Base-by-base conservation (phyloP, 257 asterid species). In the Nicotiana tabacum region DNA sequence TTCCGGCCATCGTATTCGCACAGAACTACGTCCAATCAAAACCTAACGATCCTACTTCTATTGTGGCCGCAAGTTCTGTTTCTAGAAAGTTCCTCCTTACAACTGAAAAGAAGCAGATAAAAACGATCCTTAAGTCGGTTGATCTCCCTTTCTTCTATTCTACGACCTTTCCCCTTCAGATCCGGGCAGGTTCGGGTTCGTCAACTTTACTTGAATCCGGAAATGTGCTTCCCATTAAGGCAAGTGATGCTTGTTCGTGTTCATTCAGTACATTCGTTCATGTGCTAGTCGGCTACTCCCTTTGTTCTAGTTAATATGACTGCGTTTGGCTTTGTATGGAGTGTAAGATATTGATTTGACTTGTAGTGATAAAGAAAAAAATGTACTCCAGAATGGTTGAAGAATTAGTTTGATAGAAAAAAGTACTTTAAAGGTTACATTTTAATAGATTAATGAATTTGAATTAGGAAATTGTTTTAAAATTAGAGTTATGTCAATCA, bases 111-210 rank as follows among this genome's bases (percentile, higher is more conserved):
- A 94, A 88, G 90, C 99, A 94, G 92, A 92, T 96, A 85, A 90
- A 92, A 86, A 85, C 97, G 17, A 92, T 95, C 32, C 90, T 96
- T 58, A 87, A 94, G 51, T 80, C 92, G 68, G 87, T 94, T 58
- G 76, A 93, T 78, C 89, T 85, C 16, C 96, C 97, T 1, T 92
- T 89, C 80, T 92, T 96, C 86, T 96, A 89, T 84, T 92, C 97
- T 48, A 91, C 98, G 3, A 89, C 98, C 12, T 96, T 93, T 67
- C 98, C 97, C 43, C 91, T 94, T 37, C 98, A 96, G 94, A 90
- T 96, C 74, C 90, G 97, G 46, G 97, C 97, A 13, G 98, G 98
- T n/a, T 87, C 98, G 21, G 97, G 97, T 9, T 96, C 99, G 0
- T 90, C 95, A 32, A 89, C 91, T 57, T 87, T 96, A 39, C 87